Evolutionary conservation across 495 filamentous ascomycete species (phyloP), one percentile per base, ranked within the genome.

Genomic region (Neurospora sp.): DNA sequence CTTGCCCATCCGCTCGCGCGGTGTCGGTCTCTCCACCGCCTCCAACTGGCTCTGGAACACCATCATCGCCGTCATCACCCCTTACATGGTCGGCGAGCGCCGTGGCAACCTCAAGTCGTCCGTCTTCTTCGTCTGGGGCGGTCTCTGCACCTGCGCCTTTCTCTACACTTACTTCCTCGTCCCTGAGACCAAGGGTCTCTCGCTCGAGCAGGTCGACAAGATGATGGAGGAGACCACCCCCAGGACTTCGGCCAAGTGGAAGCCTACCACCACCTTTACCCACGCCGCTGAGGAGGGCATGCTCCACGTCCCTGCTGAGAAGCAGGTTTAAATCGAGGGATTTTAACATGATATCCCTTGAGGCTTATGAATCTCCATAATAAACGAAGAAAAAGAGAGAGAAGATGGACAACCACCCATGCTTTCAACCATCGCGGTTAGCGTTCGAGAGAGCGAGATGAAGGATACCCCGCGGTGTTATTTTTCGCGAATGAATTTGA

Each of bases 11-110:
- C 91, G 93, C 76, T 90, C 92, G 24, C 90, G 91, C 70, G 92
- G 92, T 81, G 92, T 95, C 71, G 92, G 86, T 71, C 86, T 96
- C 69, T 92, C 92, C 31, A 94, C 93, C 69, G 90, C 92, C 73
- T 92, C 90, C 78, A 96, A 96, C 86, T 96, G 93, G 93, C 89
- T 94, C 76, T 94, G 91, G 91, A 94, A 95, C 85, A 91, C 86
- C 81, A 89, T 88, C 66, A 90, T 91, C 69, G 88, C 86, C 76
- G 86, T 92, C 82, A 91, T 93, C 79, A 93, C 90, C 28, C 92
- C 92, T n/a, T 94, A 93, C 87, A 89, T 94, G 86, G 88, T 92
- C 38, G 89, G 88, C 78, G 72, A 77, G 37, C 84, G 88, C 70
- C 82, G 88, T 74, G 91, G 87, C 77, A 90, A 93, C 82, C 83